Conservation (phyloP, 192 early-diverging fungal species). For the Coemansia reversa region DNA sequence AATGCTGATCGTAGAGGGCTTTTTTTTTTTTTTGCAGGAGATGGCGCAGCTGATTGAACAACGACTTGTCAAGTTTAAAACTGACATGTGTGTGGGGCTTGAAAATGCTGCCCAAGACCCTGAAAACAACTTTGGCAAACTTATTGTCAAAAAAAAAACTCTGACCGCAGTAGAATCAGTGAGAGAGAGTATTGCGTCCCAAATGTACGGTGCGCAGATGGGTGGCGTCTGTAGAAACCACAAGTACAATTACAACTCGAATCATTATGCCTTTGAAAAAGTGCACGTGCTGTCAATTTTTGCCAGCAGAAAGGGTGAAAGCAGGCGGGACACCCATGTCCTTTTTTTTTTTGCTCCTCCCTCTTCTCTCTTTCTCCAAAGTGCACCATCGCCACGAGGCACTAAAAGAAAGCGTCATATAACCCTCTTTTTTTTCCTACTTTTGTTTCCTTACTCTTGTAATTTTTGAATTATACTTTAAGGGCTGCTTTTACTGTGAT, state of each 20-base stretch:
- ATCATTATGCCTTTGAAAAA: not conserved
- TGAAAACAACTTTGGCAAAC: constrained; percentile 71
- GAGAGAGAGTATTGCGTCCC: not conserved
- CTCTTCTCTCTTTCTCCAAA: not conserved
- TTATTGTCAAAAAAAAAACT: constrained; percentile 51
- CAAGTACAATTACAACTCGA: not conserved
- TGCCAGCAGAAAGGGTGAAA: not conserved
- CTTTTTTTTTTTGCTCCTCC: not conserved
- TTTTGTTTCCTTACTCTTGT: not conserved
- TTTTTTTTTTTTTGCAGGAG: constrained; percentile 59
- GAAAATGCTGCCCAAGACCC: constrained; percentile 69
- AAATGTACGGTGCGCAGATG: not conserved
- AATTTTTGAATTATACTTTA: not conserved
- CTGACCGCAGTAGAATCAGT: not conserved
- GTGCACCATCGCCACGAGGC: not conserved
- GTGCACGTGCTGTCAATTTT: not conserved
- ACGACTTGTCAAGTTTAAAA: constrained; percentile 63
- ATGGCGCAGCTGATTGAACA: constrained; percentile 59
- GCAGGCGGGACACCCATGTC: too few relatives aligned
- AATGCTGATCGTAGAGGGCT: constrained; percentile 49
- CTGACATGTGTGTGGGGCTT: constrained; percentile 62
- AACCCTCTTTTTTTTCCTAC: not conserved
- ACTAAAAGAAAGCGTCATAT: not conserved
- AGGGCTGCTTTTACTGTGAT: not conserved
- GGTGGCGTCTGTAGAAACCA: not conserved